Evolutionary conservation across 2,329 filamentous ascomycete species (phyloP).

Genomic region (Phyllosticta ampelicida): DNA sequence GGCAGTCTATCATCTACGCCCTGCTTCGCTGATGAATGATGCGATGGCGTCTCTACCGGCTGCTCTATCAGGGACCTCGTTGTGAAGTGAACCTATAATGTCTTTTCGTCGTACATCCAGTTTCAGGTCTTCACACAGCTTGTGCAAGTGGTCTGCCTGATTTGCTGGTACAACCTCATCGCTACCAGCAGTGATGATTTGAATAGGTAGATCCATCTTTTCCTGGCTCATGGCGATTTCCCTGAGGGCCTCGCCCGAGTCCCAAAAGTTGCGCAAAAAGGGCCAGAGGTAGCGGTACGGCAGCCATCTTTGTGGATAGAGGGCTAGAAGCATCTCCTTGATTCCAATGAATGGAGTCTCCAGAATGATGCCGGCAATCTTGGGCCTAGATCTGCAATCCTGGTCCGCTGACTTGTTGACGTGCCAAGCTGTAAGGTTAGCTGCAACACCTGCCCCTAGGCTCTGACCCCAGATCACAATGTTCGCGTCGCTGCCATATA

Average conservation of each 20-base stretch:
- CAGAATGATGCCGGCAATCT: constrained; percentile 46
- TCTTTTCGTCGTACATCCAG: constrained; percentile 28
- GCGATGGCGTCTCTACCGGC: not conserved
- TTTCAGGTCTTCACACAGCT: constrained; percentile 24
- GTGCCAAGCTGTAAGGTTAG: constrained; percentile 28
- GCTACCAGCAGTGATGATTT: constrained; percentile 46
- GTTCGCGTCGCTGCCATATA: constrained; percentile 27
- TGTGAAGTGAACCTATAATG: constrained; percentile 40
- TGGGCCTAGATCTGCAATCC: not conserved
- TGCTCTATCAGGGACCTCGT: constrained; percentile 33
- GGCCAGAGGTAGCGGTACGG: constrained; percentile 66
- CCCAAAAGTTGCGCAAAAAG: constrained; percentile 55
- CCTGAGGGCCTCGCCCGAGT: constrained; percentile 32
- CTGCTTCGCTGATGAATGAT: constrained; percentile 2
- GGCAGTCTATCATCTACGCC: not conserved
- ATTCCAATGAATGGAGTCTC: constrained; percentile 69
- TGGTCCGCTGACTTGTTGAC: not conserved
- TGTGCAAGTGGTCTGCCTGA: constrained; percentile 45
- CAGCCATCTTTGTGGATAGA: constrained; percentile 72
- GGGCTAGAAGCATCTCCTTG: constrained; percentile 55
- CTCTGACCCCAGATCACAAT: constrained; percentile 68
- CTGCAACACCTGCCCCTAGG: constrained; percentile 62
- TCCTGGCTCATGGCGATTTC: constrained; percentile 22
- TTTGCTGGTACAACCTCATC: constrained; percentile 50
- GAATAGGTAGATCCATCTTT: constrained; percentile 29